Base-by-base conservation (phyloP, 2,329 filamentous ascomycete species). In the Thielaviopsis ethacetica region DNA sequence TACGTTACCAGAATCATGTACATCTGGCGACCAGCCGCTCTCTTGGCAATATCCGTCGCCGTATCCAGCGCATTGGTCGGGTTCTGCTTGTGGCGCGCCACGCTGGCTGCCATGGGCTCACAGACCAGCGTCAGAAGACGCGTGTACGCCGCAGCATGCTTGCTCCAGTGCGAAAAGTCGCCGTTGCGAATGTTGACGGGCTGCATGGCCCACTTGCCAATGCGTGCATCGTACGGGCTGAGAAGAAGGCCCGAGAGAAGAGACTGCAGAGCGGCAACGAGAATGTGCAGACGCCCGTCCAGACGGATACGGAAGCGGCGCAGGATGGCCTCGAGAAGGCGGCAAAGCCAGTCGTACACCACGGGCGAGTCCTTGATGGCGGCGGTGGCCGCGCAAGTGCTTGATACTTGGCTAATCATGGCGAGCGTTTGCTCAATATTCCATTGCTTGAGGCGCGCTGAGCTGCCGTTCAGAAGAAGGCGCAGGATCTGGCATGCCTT, bases 1-100 rank as follows among this genome's bases (percentile, higher is more conserved):
- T 83, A 85, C 58, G 75, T 70, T 70, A 80, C 76, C 51, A 85
- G 67, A 5, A 84, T 69, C 30, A 80, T 68, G 63, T 81, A 81
- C 77, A 85, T 83, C 68, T 83, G 75, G 62, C 79, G 74, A 4
- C 80, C 80, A 0, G 80, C 80, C 6, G 77, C 79, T 17, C 79
- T 75, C 70, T 82, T 83, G 21, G 81, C 81, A 30, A 74, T 76
- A 63, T 82, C 80, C 1, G 76, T 80, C 1, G 80, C 80, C 24
- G 81, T 83, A 65, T 81, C 79, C 26, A 85, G 73, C 17, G 70
- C 66, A 30, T 57, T 61, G 55, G 69, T 71, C 55, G 71, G 70
- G 21, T 27, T 54, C 34, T 62, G 49, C 44, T 62, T 59, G 24
- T 59, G 57, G 5, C 58, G 54, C 7, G 58, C 58, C 22, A 83